Conservation (phyloP, 768 basidiomycete genomes). For the Mycena venus region DNA sequence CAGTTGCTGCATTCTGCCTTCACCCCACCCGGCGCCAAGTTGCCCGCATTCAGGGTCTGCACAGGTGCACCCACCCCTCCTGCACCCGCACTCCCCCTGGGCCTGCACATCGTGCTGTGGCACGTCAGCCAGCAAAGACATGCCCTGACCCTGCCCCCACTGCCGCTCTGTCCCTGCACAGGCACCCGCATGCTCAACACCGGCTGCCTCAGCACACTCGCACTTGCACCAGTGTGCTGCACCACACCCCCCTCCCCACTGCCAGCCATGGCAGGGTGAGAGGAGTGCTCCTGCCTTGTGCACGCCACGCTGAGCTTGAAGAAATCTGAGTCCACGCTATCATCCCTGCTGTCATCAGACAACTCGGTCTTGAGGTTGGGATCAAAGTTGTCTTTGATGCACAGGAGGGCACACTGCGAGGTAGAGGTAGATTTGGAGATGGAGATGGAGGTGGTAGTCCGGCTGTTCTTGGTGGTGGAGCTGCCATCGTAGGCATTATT, state of each 20-base stretch:
- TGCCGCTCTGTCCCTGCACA: conserved; percentile 11
- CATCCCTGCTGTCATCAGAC: conserved; percentile 31
- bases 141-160: conserved; percentile 16
- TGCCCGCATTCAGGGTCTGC: not conserved
- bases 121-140: conserved; percentile 11
- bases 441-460: too few relatives aligned
- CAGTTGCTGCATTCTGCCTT: conserved; percentile 93
- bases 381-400: not conserved
- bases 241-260: not conserved
- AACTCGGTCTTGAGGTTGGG: conserved; percentile 1
- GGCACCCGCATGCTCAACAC: conserved; percentile 28
- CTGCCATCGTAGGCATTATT: too few relatives aligned
- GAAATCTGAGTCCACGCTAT: conserved; percentile 26
- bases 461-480: too few relatives aligned
- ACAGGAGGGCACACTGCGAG: too few relatives aligned
- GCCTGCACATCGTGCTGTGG: not conserved
- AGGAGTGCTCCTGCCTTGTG: not conserved
- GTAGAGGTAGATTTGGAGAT: not conserved
- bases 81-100: too few relatives aligned
- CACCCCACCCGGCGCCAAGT: conserved; percentile 66
- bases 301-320: conserved; percentile 18
- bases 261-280: too few relatives aligned
- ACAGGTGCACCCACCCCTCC: not conserved
- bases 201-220: conserved; percentile 1
- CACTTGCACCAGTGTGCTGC: not conserved